These are phyloP conservation scores for Malassezia pachydermatis DNA, from an alignment of 1,284 basidiomycete species.

Conservation along the genomic window DNA sequence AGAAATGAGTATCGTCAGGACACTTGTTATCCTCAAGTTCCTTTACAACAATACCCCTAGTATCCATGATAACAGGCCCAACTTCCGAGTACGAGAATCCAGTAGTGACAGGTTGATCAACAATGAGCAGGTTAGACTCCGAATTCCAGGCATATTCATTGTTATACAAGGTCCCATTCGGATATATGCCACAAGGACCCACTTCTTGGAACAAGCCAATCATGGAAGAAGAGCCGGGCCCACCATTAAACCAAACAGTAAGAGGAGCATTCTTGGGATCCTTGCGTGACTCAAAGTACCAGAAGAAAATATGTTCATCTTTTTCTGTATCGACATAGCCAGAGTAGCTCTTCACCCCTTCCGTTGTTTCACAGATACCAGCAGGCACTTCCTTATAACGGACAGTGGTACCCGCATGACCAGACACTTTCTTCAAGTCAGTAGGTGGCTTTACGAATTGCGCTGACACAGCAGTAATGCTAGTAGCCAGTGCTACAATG, in stretches of 20 bases:
- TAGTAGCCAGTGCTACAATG: too few species aligned
- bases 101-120: conserved; percentile 56
- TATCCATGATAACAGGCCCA: conserved; percentile 25
- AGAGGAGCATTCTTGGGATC: conserved; percentile 21
- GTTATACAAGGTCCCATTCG: conserved; percentile 24
- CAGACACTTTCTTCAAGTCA: conserved; percentile 16
- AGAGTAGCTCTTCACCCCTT: conserved; percentile 59
- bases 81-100: conserved; percentile 30
- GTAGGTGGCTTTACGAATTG: conserved; percentile 17
- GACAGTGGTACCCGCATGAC: conserved; percentile 23
- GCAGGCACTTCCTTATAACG: conserved; percentile 49
- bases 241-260: conserved; percentile 37
- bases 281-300: conserved; percentile 31
- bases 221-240: conserved; percentile 59
- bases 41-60: conserved; percentile 13
- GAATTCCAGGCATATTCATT: conserved; percentile 62
- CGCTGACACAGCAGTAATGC: not conserved
- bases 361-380: conserved; percentile 63
- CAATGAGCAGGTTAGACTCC: conserved; percentile 61
- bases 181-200: conserved; percentile 55
- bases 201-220: conserved; percentile 62
- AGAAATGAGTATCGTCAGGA: conserved; percentile 20
- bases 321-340: conserved; percentile 28
- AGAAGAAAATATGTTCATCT: conserved; percentile 30
- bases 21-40: conserved; percentile 22